phyloP scores from a whole-genome alignment of 1,139 yeast genomes.

The Kluyveromyces sp. region DNA sequence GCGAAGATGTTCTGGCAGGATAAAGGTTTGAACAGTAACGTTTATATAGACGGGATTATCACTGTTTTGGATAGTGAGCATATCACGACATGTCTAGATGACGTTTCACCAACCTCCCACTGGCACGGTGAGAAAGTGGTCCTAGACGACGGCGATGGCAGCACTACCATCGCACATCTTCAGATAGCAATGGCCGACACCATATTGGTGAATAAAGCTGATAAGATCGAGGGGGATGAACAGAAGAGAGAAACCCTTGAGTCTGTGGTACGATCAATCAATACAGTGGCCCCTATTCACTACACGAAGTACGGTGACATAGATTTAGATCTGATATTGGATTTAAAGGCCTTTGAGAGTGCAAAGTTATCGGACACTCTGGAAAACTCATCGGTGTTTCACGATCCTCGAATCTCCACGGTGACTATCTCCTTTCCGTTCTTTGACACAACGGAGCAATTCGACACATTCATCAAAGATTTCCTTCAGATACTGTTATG shows the following conservation, averaged over 20 bases:
- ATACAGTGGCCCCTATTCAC: constrained; percentile 59
- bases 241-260: constrained; percentile 25
- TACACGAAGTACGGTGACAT: constrained; percentile 70
- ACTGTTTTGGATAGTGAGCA: constrained; percentile 81
- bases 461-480: constrained; percentile 14
- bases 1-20: constrained; percentile 98
- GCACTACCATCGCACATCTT: constrained; percentile 75
- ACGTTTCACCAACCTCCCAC: constrained; percentile 52
- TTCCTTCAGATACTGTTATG: constrained; percentile 29
- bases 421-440: constrained; percentile 25
- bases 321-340: constrained; percentile 55
- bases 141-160: constrained; percentile 32
- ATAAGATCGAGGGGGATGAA: constrained; percentile 37
- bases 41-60: constrained; percentile 89
- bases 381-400: constrained; percentile 32
- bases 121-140: constrained; percentile 44
- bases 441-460: constrained; percentile 18
- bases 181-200: constrained; percentile 90
- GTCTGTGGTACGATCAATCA: constrained; percentile 48
- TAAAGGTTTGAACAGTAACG: constrained; percentile 74
- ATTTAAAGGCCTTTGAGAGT: constrained; percentile 72
- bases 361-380: constrained; percentile 26
- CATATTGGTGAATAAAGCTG: constrained; percentile 70
- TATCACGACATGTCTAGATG: constrained; percentile 60
- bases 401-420: constrained; percentile 48